A percentile compares a stretch with the other conserved stretches of the same genome.
Evolutionary conservation across 2,329 filamentous ascomycete genomes (phyloP).

Genomic region (Penicillium sclerotigenum): DNA sequence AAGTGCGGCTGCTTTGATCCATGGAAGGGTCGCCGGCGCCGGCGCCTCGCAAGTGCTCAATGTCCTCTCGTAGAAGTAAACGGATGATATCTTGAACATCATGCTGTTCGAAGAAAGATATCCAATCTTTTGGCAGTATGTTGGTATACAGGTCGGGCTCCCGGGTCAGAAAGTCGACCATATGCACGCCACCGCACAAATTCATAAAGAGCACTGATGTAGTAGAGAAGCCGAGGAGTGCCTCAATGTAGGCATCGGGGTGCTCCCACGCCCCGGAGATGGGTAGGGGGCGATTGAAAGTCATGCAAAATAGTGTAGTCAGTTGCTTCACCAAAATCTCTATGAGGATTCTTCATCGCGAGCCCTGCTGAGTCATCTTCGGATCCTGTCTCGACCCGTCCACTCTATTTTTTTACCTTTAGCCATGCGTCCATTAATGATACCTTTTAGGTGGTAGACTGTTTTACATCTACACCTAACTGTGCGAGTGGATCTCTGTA

Average conservation of each 20-base stretch:
- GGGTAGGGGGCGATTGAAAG: constrained; percentile 58
- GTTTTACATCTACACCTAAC: no score
- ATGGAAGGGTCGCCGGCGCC: not conserved
- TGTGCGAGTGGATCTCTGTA: no score
- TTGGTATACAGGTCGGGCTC: constrained; percentile 77
- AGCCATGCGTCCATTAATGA: no score
- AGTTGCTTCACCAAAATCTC: not conserved
- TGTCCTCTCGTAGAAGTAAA: constrained; percentile 73
- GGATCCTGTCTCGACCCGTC: no score
- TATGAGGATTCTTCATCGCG: not conserved
- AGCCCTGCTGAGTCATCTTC: no score
- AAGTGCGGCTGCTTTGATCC: constrained; percentile 27
- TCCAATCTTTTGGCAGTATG: constrained; percentile 77
- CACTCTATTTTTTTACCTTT: no score
- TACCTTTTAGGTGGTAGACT: no score
- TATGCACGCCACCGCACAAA: constrained; percentile 94
- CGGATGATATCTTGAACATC: constrained; percentile 75
- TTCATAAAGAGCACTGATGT: constrained; percentile 75
- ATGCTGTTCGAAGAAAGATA: constrained; percentile 67
- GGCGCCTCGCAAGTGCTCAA: constrained; percentile 47
- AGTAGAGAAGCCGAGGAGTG: constrained; percentile 71
- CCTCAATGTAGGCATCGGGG: constrained; percentile 73
- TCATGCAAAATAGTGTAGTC: constrained; percentile 36
- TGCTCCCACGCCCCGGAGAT: constrained; percentile 66
- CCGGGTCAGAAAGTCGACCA: constrained; percentile 90